Evolutionary conservation across 805 yeast genomes (phyloP).

Genomic region (Debaryomyces tyrocola): DNA sequence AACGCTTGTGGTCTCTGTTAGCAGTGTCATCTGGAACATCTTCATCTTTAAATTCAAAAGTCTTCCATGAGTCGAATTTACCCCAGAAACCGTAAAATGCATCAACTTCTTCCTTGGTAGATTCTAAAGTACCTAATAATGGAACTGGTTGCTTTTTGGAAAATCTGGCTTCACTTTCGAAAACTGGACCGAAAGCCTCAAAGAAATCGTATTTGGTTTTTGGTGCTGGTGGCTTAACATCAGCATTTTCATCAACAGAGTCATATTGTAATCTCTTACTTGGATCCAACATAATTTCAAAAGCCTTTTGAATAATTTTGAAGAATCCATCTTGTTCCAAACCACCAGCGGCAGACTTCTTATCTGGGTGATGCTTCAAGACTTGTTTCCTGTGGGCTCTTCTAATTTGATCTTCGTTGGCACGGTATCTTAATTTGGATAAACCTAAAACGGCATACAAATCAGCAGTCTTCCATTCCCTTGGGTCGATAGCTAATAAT

Average conservation of each 20-base stretch:
- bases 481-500: constrained; percentile 85
- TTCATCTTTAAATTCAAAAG: constrained; percentile 96
- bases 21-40: constrained; percentile 99
- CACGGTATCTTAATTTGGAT: constrained; percentile 85
- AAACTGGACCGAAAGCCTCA: constrained; percentile 91
- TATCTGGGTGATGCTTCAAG: constrained; percentile 96
- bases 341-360: constrained; percentile 88
- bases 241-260: constrained; percentile 89
- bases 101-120: constrained; percentile 83
- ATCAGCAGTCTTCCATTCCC: constrained; percentile 97
- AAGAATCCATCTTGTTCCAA: constrained; percentile 94
- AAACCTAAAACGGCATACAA: constrained; percentile 95
- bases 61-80: constrained; percentile 96
- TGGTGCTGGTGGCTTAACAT: constrained; percentile 74
- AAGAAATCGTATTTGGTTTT: constrained; percentile 76
- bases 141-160: constrained; percentile 92
- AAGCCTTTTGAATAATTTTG: constrained; percentile 96
- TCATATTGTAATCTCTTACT: constrained; percentile 89
- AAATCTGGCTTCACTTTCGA: constrained; percentile 87
- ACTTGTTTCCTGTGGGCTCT: constrained; percentile 97
- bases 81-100: constrained; percentile 90
- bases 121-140: constrained; percentile 61
- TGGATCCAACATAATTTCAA: constrained; percentile 84
- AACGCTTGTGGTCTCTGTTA: constrained; percentile 99
- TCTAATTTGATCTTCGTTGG: constrained; percentile 90